Evolutionary conservation across 768 basidiomycete genomes (phyloP).

Genomic region (Tylopilus sp.): DNA sequence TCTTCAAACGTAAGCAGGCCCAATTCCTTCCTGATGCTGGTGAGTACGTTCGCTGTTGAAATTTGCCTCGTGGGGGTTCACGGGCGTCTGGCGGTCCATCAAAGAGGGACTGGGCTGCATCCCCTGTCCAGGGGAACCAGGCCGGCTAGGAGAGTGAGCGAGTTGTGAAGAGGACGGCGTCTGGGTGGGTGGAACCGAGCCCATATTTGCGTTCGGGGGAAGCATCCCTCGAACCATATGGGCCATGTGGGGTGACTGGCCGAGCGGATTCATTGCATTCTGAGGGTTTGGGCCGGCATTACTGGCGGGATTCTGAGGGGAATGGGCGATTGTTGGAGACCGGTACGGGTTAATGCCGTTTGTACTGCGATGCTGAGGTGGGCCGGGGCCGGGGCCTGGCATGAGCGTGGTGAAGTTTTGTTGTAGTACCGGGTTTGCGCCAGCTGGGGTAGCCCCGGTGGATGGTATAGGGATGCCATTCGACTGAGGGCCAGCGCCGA

Average conservation of each 20-base stretch:
- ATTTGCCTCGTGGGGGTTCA: constrained; percentile 17
- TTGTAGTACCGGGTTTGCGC: constrained; percentile 29
- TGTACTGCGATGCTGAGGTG: constrained; percentile 40
- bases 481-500: constrained; percentile 36
- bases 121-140: constrained; percentile 50
- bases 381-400: constrained; percentile 31
- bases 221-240: constrained; percentile 49
- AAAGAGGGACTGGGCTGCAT: constrained; percentile 59
- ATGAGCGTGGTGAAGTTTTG: constrained; percentile 35
- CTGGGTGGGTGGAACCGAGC: constrained; percentile 37
- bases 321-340: constrained; percentile 63
- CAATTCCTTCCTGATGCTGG: too few species aligned
- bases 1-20: too few species aligned
- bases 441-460: constrained; percentile 22
- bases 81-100: constrained; percentile 43
- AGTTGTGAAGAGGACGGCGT: constrained; percentile 42
- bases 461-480: constrained; percentile 43
- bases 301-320: constrained; percentile 46
- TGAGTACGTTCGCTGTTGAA: constrained; percentile 44
- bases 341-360: constrained; percentile 52
- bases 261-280: constrained; percentile 47
- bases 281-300: constrained; percentile 31
- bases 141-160: constrained; percentile 58
- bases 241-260: constrained; percentile 50
- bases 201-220: constrained; percentile 41